Base-by-base conservation (phyloP, 2,329 filamentous ascomycete species). In the Endoconidiophora laricicola region DNA sequence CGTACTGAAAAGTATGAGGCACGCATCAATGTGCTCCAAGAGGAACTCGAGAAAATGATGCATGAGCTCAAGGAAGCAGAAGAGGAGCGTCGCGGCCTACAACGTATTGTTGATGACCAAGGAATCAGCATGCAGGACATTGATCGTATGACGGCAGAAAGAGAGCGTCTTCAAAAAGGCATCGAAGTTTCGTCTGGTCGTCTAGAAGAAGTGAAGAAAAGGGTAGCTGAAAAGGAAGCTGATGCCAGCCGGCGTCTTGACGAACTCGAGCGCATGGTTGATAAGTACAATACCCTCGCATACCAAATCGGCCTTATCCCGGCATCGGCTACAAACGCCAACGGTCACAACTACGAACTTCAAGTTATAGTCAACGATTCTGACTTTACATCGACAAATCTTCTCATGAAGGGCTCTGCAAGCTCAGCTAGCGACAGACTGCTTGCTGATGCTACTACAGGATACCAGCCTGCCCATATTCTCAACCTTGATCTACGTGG, bases 91-190 rank as follows among this genome's bases (percentile, higher is more conserved):
- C 69, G 78, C 40, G 73, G 74, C 26, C 72, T 98, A 7, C 90
- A 96, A 62, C 79, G 82, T 53, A 80, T 83, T 26, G 87, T 98
- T 24, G 91, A 96, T 63, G 81, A 83, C 57, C 86, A 94, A 61
- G 91, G 91, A 2, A 88, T 98, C 62, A 93, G 87, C 59, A 93
- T 95, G 66, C 84, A 91, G 66, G 91, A 98, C 73, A 96, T 98
- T 61, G 91, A 98, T 72, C 86, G 91, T 64, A 95, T 98, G 90
- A 94, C 87, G 58, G 81, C 85, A 36, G 91, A 98, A 63, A 81
- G 88, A 48, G 91, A 98, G 60, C 80, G 91, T 44, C 74, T 98
- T n/a, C 86, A 94, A 56, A 88, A 83, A 58, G 84, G 81, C 40
- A 81, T 94, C 42, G 86, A 94, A 58, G 76, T 80, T 2, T 83